Evolutionary conservation across 305 asterid species (phyloP).

Genomic region (Plantago lanceolata): DNA sequence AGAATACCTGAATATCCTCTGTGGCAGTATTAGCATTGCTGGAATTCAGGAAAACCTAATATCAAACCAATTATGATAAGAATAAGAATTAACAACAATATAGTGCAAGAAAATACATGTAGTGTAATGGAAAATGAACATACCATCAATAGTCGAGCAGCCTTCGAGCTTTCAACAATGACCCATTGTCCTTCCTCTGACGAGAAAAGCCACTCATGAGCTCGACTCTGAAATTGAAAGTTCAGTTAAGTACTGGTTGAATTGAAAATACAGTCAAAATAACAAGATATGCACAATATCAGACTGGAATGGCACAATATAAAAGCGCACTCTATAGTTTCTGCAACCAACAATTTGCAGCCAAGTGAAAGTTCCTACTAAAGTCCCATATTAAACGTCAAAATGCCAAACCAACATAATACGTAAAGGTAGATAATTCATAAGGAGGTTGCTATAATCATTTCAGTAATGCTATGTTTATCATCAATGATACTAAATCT

Average conservation of each 20-base stretch:
- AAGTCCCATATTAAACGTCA: not conserved
- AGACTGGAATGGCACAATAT: constrained; percentile 7
- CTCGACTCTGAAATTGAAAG: constrained; percentile 69
- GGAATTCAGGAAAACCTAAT: constrained; percentile 70
- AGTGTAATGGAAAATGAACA: constrained; percentile 8
- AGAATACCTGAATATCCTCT: constrained; percentile 73
- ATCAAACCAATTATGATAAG: constrained; percentile 14
- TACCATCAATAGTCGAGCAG: constrained; percentile 86
- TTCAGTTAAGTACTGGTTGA: constrained; percentile 35
- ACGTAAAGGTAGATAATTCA: too few species aligned
- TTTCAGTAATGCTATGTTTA: too few species aligned
- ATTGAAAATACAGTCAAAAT: constrained; percentile 11
- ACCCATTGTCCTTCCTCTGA: constrained; percentile 93
- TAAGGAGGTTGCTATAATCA: too few species aligned
- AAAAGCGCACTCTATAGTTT: not conserved
- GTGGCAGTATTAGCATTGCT: constrained; percentile 49
- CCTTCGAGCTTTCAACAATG: constrained; percentile 67
- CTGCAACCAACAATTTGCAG: not conserved
- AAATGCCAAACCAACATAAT: not conserved
- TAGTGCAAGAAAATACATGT: constrained; percentile 7
- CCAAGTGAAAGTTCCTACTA: not conserved
- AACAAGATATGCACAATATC: constrained; percentile 6
- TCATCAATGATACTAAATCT: too few species aligned
- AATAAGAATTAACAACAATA: constrained; percentile 2
- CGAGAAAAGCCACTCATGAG: constrained; percentile 82